Evolutionary conservation across 139 green algal species (phyloP).

Genomic region (Chlamydomonas schloesseri): DNA sequence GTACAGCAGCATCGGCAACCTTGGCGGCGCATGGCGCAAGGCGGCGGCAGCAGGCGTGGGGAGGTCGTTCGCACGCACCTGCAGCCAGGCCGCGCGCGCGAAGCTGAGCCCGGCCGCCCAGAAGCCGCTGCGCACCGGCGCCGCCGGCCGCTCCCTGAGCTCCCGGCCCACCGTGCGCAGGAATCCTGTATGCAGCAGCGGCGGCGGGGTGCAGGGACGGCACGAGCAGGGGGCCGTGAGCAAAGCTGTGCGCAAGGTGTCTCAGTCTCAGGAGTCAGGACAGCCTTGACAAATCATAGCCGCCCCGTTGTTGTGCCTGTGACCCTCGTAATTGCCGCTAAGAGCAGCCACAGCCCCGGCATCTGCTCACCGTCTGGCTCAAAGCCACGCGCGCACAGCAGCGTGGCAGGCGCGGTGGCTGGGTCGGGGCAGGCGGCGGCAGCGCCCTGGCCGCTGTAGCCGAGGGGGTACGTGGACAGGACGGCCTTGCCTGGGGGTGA

Average conservation of each 20-base stretch:
- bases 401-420: conserved; percentile 43
- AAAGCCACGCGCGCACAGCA: conserved; percentile 75
- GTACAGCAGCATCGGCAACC: too few species aligned
- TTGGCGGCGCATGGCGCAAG: too few species aligned
- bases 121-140: conserved; percentile 62
- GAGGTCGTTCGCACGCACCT: not conserved
- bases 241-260: too few species aligned
- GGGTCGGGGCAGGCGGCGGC: conserved; percentile 45
- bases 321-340: too few species aligned
- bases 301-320: too few species aligned
- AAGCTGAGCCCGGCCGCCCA: conserved; percentile 87
- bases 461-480: conserved; percentile 80
- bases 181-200: conserved; percentile 38
- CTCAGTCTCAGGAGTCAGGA: too few species aligned
- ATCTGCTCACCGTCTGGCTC: conserved; percentile 40
- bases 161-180: conserved; percentile 55
- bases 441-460: conserved; percentile 69
- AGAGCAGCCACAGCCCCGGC: too few species aligned
- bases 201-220: not conserved
- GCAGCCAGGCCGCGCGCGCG: conserved; percentile 42
- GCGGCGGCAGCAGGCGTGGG: too few species aligned
- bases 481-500: conserved; percentile 50
- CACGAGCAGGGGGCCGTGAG: not conserved
- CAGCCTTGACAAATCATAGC: too few species aligned
- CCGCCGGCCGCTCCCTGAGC: conserved; percentile 24